A percentile compares a stretch with the other conserved stretches of the same genome.
Evolutionary conservation across 371 early-diverging fungal species (phyloP).

Genomic region (Mucor velutinosus): DNA sequence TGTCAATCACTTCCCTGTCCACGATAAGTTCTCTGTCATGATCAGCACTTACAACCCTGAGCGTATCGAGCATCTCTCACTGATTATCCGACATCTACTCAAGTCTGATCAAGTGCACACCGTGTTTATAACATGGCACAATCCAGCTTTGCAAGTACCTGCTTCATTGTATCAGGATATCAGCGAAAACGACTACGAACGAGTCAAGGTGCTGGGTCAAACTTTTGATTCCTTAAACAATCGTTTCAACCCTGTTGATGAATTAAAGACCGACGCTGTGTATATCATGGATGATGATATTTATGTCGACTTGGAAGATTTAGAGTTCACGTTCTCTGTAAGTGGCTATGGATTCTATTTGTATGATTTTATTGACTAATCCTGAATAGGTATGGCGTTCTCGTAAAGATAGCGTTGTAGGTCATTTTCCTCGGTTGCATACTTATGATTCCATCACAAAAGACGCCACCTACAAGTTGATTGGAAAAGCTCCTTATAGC

Average conservation of each 20-base stretch:
- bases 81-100: slow-evolving; percentile 37
- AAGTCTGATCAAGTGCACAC: slow-evolving; percentile 32
- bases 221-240: slow-evolving; percentile 48
- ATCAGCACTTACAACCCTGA: slow-evolving; percentile 53
- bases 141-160: slow-evolving; percentile 38
- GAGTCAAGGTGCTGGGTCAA: slow-evolving; percentile 35
- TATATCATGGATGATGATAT: slow-evolving; percentile 53
- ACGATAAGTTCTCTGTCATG: slow-evolving; percentile 47
- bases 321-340: slow-evolving; percentile 41
- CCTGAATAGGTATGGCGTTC: slow-evolving; percentile 30
- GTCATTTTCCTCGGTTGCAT: slow-evolving; percentile 51
- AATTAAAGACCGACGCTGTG: slow-evolving; percentile 37
- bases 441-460: slow-evolving; percentile 24
- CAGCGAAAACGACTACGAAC: slow-evolving; percentile 7
- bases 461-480: slow-evolving; percentile 25
- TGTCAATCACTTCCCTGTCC: slow-evolving; percentile 16
- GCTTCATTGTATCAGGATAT: slow-evolving; percentile 15
- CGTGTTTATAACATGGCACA: slow-evolving; percentile 56
- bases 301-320: slow-evolving; percentile 32
- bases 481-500: slow-evolving; percentile 28
- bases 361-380: not conserved
- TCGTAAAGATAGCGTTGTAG: slow-evolving; percentile 38
- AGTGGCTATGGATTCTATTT: not conserved
- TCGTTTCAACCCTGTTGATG: slow-evolving; percentile 42
- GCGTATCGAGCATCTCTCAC: slow-evolving; percentile 40